These are phyloP conservation scores for Allomyces macrogynus DNA, from an alignment of 192 early-diverging fungal genomes.

Conservation along the genomic window DNA sequence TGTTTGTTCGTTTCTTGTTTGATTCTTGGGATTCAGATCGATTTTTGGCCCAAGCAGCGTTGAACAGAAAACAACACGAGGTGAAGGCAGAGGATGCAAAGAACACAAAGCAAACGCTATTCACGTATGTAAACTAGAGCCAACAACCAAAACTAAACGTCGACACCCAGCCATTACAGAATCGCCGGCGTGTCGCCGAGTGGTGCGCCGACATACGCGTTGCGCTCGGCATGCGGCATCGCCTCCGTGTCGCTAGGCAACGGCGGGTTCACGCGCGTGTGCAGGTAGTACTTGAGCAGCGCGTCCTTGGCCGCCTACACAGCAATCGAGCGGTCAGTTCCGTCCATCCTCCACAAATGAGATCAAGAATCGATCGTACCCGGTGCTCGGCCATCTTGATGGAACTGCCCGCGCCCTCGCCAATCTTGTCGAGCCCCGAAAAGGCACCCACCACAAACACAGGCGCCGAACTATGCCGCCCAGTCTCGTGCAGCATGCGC, in stretches of 20 bases:
- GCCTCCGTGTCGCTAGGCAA: conserved; percentile 31
- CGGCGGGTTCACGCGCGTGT: conserved; percentile 45
- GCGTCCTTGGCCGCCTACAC: conserved; percentile 40
- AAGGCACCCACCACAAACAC: conserved; percentile 89
- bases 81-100: no score
- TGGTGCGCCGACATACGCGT: no score
- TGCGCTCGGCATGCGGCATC: not conserved
- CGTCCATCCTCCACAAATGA: not conserved
- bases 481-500: conserved; percentile 74
- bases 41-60: no score
- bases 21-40: no score
- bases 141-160: no score
- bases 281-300: conserved; percentile 50
- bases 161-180: conserved; percentile 10
- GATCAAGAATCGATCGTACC: conserved; percentile 11
- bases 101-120: no score
- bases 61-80: no score
- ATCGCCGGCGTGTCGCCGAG: conserved; percentile 17
- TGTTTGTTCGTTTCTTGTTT: no score
- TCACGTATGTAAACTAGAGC: no score
- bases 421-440: conserved; percentile 66
- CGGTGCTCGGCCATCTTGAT: conserved; percentile 56
- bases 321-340: not conserved
- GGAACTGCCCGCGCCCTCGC: conserved; percentile 51
- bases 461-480: conserved; percentile 54